Evolutionary conservation across 2,329 filamentous ascomycete species (phyloP), one percentile per base, ranked within the genome.

Genomic region (Pseudogymnoascus destructans): DNA sequence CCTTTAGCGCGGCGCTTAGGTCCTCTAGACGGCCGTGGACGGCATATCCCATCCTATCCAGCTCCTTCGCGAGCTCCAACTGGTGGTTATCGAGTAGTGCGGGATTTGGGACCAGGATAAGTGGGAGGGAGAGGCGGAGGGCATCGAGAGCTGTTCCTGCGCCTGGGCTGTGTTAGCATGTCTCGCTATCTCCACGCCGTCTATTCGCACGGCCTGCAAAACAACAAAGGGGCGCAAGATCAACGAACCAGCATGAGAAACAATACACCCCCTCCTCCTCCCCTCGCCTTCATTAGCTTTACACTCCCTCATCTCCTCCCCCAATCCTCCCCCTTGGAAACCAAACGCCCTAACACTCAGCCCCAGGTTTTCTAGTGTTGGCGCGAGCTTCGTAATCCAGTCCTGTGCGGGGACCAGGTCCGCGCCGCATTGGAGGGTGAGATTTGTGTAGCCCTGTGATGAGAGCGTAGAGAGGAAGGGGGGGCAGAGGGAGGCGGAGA

Each of bases 31-130:
- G 57, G 17, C 63, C 62, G 49, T 65, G 65, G 5, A 91, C 77
- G 2, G 89, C 82, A 71, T 95, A 95, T 21, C 86, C 85, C 64
- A 89, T 81, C 21, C 76, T 73, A 30, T 86, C 80, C 59, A 97
- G 78, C 63, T 88, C 84, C 55, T 83, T 76, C 0, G 92, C 92
- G 58, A 98, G 79, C 70, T 97, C 89, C 17, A 82, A 79, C 71
- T 98, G 93, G 69, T 98, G 93, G 66, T 98, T 92, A 67, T 95
- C 84, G 65, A 95, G 79, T 0, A 98, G 79, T 5, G 77, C 75
- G 1, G 82, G 78, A 70, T 98, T 98, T 2, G 92, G 87, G 2
- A 98, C 90, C 0, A 95, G 89, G 55, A 98, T 79, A n/a, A 97
- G 74, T 2, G 88, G 85, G 0, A 90, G 75, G 11, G 82, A 80